Percentiles rank a stretch among this genome's conserved stretches.
These are phyloP conservation scores for Naganishia randhawae DNA, from an alignment of 768 basidiomycete genomes.

Conservation along the genomic window DNA sequence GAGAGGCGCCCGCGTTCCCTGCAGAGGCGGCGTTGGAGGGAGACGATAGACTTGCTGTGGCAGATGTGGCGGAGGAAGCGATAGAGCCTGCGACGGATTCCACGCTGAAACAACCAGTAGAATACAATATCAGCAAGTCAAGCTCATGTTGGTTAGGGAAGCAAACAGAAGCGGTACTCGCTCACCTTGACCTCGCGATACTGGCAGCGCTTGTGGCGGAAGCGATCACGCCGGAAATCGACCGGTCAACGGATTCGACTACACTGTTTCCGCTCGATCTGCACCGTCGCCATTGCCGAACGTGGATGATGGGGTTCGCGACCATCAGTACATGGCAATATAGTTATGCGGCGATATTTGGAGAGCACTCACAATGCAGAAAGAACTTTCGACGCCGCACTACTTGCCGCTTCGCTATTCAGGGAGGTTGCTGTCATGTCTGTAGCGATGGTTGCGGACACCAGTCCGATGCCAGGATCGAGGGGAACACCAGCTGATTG, in stretches of 20 bases:
- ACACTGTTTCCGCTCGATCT: not conserved
- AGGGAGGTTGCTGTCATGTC: not conserved
- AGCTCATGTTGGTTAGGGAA: not conserved
- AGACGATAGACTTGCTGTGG: not conserved
- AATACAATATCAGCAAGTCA: not conserved
- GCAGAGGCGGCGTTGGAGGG: slow-evolving; percentile 1
- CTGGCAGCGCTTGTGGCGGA: not conserved
- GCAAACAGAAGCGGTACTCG: not conserved
- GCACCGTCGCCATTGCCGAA: no score
- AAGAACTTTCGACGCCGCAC: not conserved
- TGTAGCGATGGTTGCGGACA: not conserved
- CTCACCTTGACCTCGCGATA: not conserved
- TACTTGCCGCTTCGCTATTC: not conserved
- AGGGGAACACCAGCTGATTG: not conserved
- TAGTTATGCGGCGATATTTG: no score
- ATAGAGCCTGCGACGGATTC: not conserved
- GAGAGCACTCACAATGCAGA: not conserved
- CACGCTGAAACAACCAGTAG: no score
- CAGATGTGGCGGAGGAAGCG: not conserved
- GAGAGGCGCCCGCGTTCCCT: not conserved
- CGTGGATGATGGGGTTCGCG: not conserved
- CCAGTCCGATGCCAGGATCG: not conserved
- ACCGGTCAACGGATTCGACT: not conserved
- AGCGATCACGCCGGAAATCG: not conserved
- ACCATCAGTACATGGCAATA: not conserved